Evolutionary conservation across 805 yeast species (phyloP).

Genomic region (Komagataella populi): DNA sequence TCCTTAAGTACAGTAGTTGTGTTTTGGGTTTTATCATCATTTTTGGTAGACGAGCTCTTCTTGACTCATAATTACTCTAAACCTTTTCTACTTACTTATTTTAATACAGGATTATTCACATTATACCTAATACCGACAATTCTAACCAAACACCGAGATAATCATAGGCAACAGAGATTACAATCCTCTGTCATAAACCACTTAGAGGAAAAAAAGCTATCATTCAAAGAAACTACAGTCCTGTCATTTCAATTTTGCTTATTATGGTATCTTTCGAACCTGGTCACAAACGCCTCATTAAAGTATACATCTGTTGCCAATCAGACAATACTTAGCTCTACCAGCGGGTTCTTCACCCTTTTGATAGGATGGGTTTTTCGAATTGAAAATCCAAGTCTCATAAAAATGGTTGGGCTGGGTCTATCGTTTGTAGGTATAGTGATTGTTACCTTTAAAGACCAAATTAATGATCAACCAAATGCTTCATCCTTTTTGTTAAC

Average conservation of each 20-base stretch:
- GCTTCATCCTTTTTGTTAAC: constrained; percentile 12
- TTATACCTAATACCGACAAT: constrained; percentile 55
- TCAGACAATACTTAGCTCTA: constrained; percentile 85
- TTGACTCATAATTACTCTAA: constrained; percentile 58
- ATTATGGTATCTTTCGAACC: constrained; percentile 84
- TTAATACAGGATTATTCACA: constrained; percentile 77
- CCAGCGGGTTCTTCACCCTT: constrained; percentile 87
- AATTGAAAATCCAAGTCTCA: constrained; percentile 52
- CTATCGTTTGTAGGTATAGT: constrained; percentile 70
- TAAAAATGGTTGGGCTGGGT: constrained; percentile 57
- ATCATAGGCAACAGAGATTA: neutral
- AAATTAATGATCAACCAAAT: constrained; percentile 1
- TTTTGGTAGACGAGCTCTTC: constrained; percentile 65
- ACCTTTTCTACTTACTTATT: constrained; percentile 86
- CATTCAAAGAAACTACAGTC: constrained; percentile 50
- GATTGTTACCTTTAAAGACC: constrained; percentile 49
- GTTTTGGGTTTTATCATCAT: constrained; percentile 87
- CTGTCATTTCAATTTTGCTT: constrained; percentile 73
- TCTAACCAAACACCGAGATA: neutral
- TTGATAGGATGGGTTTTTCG: constrained; percentile 62
- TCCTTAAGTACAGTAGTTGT: constrained; percentile 65
- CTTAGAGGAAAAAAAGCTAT: constrained; percentile 12
- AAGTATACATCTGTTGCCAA: constrained; percentile 87
- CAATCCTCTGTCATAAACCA: neutral
- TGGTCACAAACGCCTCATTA: constrained; percentile 78